Evolutionary conservation across 257 asterid genomes (phyloP).

Genomic region (Rauvolfia tetraphylla): DNA sequence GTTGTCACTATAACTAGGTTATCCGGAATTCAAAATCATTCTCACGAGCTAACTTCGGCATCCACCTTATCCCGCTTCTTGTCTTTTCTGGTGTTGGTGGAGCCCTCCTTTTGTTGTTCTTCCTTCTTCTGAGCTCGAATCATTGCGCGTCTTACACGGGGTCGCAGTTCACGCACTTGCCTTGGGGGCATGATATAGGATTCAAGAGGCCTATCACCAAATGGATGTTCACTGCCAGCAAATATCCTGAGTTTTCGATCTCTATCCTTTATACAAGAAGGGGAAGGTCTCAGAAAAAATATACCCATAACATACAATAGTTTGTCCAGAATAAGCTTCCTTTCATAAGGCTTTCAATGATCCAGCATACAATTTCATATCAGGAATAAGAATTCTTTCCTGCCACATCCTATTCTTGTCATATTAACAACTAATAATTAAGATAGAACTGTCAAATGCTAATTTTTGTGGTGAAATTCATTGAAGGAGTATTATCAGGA

Average conservation of each 20-base stretch:
- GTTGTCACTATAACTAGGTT: not conserved
- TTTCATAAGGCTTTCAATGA: not conserved
- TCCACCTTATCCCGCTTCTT: constrained; percentile 49
- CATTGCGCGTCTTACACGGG: constrained; percentile 81
- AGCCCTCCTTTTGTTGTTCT: constrained; percentile 55
- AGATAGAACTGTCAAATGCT: not conserved
- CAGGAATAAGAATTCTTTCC: not conserved
- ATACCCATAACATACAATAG: not conserved
- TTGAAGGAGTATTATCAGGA: not conserved
- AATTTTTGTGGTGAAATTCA: not conserved
- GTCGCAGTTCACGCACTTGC: constrained; percentile 90
- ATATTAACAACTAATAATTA: not conserved
- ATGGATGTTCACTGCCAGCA: constrained; percentile 78
- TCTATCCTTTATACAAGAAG: constrained; percentile 52
- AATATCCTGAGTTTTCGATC: constrained; percentile 91
- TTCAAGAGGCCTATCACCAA: constrained; percentile 72
- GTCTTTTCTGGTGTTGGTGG: constrained; percentile 50
- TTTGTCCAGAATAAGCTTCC: not conserved
- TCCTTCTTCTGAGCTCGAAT: constrained; percentile 94
- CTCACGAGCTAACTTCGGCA: constrained; percentile 36
- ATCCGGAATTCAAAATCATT: not conserved
- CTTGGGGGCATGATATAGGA: constrained; percentile 75
- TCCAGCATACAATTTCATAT: not conserved
- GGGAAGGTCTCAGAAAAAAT: not conserved
- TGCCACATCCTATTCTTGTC: not conserved